Conservation (phyloP, 2,329 filamentous ascomycete species). For the Phoma sp. region DNA sequence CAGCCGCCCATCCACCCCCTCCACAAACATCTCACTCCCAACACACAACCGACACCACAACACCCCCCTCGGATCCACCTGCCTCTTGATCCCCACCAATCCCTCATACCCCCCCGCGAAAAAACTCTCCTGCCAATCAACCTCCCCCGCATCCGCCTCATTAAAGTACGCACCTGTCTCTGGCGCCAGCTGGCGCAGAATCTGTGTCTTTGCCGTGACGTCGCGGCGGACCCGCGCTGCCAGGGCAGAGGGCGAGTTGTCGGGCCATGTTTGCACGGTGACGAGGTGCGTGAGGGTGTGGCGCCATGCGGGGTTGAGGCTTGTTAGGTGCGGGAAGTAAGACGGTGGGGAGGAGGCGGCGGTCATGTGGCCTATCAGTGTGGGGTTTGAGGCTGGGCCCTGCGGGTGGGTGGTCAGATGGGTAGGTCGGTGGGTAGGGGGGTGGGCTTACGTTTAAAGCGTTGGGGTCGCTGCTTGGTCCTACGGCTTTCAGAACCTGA, state of each 20-base stretch:
- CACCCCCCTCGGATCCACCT: conserved; percentile 28
- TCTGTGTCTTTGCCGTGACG: conserved; percentile 25
- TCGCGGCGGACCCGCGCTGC: conserved; percentile 26
- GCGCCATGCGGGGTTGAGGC: conserved; percentile 36
- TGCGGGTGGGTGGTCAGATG: neutral
- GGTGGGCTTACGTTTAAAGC: no score
- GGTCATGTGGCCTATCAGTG: conserved; percentile 34
- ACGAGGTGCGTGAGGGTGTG: conserved; percentile 31
- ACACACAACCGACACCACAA: conserved; percentile 37
- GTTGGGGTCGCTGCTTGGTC: neutral
- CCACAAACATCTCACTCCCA: conserved; percentile 33
- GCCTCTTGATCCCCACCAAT: conserved; percentile 28
- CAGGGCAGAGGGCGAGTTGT: conserved; percentile 8
- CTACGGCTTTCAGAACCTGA: conserved; percentile 15
- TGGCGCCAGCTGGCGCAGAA: conserved; percentile 24
- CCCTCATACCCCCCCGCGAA: conserved; percentile 28
- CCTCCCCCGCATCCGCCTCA: conserved; percentile 33
- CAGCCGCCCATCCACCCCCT: conserved; percentile 24
- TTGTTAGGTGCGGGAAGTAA: conserved; percentile 24
- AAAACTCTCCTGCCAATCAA: conserved; percentile 35
- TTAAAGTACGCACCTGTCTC: conserved; percentile 40
- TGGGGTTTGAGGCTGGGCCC: conserved; percentile 16
- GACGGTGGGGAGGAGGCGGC: conserved; percentile 16
- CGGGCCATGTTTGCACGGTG: conserved; percentile 21
- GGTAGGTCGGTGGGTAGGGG: no score